Base-by-base conservation (phyloP, 2,329 filamentous ascomycete genomes). In the Penicillium crustosum region DNA sequence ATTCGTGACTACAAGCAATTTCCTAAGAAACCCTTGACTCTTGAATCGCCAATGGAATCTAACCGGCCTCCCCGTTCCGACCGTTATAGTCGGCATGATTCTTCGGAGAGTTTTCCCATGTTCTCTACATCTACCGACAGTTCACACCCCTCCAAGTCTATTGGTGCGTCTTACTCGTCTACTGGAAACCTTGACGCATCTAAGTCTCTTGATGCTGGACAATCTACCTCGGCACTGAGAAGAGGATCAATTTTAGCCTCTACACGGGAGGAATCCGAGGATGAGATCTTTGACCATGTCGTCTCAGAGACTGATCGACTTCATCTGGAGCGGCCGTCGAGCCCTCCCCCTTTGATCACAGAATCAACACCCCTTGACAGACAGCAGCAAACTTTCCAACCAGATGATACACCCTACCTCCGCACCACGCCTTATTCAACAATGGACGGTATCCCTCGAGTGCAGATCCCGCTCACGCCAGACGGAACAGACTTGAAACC, bases 41-140 rank as follows among this genome's bases (percentile, higher is more conserved):
- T 83, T 47, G 81, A 83, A 48, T 73, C 78, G 10, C 65, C 73
- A 23, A 63, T 71, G 21, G 68, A 70, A 21, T 57, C 64, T 15
- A 68, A 58, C 39, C 68, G 68, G 47, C 68, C 66, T 63, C 69
- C 72, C 59, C 66, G 66, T 63, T 65, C 62, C 56, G 62, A 72
- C 53, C 63, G 66, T 62, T 75, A 75, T 65, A 80, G 61, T 67
- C 79, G 82, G 36, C 82, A 84, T 64, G 80, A 85, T 63, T 87
- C 84, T 25, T 79, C 81, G 7, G 85, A 87, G 61, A 87, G 84
- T 68, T 86, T 87, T 63, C 76, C 80, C 23, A 86, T 87, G 81
- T 86, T 87, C 61, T 86, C 83, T 39, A 82, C 82, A n/a, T 85
- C 84, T 10, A 82, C 82, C 1, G 82, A 83, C 60, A 79, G 79